These are phyloP conservation scores for Solanum verrucosum DNA, from an alignment of 257 asterid species.

Conservation along the genomic window DNA sequence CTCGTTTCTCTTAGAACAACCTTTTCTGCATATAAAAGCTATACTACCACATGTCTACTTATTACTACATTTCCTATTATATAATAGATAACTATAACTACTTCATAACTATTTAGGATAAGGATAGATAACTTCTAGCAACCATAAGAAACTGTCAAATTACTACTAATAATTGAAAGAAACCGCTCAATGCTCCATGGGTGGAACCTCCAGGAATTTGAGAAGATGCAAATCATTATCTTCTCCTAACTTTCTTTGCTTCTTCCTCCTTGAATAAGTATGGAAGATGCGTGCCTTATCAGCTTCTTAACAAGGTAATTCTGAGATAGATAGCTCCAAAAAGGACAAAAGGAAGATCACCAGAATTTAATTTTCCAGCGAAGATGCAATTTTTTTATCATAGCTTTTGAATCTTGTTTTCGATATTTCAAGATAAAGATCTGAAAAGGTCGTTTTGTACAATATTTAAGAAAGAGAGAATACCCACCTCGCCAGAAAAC, in stretches of 20 bases:
- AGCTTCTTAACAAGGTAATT: background rate
- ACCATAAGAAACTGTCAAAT: background rate
- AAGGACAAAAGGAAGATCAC: background rate
- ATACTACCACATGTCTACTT: background rate
- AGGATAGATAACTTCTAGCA: background rate
- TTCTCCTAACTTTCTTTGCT: background rate
- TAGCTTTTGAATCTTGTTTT: background rate
- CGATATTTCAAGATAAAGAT: background rate
- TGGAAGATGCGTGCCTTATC: background rate
- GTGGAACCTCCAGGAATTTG: background rate
- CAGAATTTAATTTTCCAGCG: background rate
- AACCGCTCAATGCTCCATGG: background rate
- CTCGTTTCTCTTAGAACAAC: background rate
- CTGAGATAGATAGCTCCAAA: background rate
- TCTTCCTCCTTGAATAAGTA: background rate
- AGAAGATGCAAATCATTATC: background rate
- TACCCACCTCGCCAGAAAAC: background rate
- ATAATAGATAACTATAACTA: background rate
- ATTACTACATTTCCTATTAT: background rate
- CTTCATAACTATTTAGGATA: background rate
- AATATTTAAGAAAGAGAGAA: background rate
- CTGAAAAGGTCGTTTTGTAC: background rate
- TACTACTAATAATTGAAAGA: background rate
- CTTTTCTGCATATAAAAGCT: background rate
- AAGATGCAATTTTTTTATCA: background rate